A percentile compares a stretch with the other conserved stretches of the same genome.
Evolutionary conservation across 2,329 filamentous ascomycete genomes (phyloP).

Genomic region (Fusarium zealandicum): DNA sequence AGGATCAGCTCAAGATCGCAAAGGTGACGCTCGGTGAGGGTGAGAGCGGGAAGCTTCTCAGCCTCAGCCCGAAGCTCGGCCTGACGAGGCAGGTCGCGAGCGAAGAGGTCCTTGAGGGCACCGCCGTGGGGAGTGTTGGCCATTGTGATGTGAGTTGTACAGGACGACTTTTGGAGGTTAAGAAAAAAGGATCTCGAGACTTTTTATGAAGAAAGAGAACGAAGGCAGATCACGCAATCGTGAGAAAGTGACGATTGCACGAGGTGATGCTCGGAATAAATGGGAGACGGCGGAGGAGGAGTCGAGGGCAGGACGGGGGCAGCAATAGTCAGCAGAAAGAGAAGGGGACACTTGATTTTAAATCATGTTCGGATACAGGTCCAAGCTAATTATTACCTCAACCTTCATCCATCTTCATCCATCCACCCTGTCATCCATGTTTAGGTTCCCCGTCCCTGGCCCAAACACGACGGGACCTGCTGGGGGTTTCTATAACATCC

Average conservation of each 20-base stretch:
- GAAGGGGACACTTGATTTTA: conserved; percentile 31
- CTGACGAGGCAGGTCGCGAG: conserved; percentile 86
- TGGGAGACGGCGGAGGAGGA: conserved; percentile 8
- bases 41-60: conserved; percentile 82
- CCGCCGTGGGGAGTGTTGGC: conserved; percentile 84
- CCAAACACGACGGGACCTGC: conserved; percentile 26
- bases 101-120: conserved; percentile 96
- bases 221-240: conserved; percentile 45
- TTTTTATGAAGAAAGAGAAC: conserved; percentile 21
- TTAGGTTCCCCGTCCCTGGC: conserved; percentile 24
- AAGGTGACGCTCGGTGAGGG: conserved; percentile 90
- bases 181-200: conserved; percentile 10
- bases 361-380: conserved; percentile 19
- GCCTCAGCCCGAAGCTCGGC: conserved; percentile 82
- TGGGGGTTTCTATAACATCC: conserved; percentile 19
- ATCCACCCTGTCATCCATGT: conserved; percentile 31
- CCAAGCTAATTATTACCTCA: conserved; percentile 9
- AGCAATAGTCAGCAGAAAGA: not conserved
- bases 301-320: conserved; percentile 12
- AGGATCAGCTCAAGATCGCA: conserved; percentile 98
- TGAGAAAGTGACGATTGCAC: conserved; percentile 37
- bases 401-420: conserved; percentile 37
- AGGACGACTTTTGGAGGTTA: conserved; percentile 10
- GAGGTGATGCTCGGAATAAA: conserved; percentile 15
- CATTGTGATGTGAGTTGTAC: conserved; percentile 54